These are phyloP conservation scores for Lactarius sanguifluus DNA, from an alignment of 768 basidiomycete species.

Conservation along the genomic window DNA sequence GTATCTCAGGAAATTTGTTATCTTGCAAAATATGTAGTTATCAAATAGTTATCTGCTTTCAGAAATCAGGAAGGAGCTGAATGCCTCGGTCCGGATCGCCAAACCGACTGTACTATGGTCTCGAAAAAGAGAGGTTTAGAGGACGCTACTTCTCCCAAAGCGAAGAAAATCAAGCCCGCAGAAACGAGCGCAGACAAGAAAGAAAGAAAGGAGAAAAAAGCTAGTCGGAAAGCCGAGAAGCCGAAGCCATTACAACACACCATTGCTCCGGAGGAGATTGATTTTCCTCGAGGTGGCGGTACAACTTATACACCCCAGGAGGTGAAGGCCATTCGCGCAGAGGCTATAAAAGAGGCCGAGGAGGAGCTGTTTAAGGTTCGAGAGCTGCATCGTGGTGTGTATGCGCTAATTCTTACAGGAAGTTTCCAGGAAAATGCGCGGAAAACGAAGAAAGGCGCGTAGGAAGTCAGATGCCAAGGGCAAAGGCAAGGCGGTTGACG, in stretches of 20 bases:
- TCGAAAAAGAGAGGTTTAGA: constrained; percentile 65
- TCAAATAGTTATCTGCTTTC: too few species aligned
- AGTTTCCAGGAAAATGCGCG: constrained; percentile 32
- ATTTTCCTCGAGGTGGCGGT: constrained; percentile 96
- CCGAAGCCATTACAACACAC: constrained; percentile 37
- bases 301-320: constrained; percentile 86
- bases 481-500: constrained; percentile 35
- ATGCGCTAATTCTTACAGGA: constrained; percentile 3
- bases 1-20: too few species aligned
- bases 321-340: constrained; percentile 79
- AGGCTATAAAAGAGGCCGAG: constrained; percentile 83
- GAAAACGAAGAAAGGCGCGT: constrained; percentile 46
- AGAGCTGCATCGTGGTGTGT: background rate
- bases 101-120: constrained; percentile 36
- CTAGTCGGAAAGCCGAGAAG: constrained; percentile 32
- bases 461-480: constrained; percentile 47
- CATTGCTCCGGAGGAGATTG: constrained; percentile 65
- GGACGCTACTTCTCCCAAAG: constrained; percentile 49
- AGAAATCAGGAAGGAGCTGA: too few species aligned
- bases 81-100: too few species aligned
- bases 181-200: constrained; percentile 31
- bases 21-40: too few species aligned
- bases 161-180: constrained; percentile 60
- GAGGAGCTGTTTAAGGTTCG: constrained; percentile 72
- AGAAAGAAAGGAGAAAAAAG: constrained; percentile 33